Evolutionary conservation across 805 yeast species (phyloP).

Genomic region (Blastobotrys muscicola): DNA sequence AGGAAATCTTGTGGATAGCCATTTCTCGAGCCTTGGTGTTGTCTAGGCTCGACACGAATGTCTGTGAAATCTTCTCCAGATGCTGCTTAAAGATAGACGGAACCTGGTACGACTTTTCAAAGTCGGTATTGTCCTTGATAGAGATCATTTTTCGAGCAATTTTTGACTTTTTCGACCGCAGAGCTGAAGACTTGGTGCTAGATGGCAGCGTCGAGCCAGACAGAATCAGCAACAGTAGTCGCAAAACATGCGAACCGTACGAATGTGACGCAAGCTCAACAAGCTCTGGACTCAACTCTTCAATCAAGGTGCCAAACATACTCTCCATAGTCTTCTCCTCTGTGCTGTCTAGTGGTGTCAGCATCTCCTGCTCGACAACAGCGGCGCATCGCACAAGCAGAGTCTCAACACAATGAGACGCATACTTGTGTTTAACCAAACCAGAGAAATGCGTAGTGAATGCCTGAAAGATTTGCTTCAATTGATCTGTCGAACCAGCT

Average conservation of each 20-base stretch:
- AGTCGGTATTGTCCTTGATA: slow-evolving; percentile 68
- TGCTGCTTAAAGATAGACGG: slow-evolving; percentile 62
- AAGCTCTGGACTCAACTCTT: slow-evolving; percentile 55
- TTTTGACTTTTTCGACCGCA: slow-evolving; percentile 78
- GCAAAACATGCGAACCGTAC: slow-evolving; percentile 81
- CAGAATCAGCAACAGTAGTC: slow-evolving; percentile 59
- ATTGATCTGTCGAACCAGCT: slow-evolving; percentile 51
- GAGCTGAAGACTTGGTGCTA: slow-evolving; percentile 51
- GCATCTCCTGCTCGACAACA: slow-evolving; percentile 61
- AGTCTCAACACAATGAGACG: slow-evolving; percentile 91
- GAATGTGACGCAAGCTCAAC: slow-evolving; percentile 56
- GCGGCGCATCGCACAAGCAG: slow-evolving; percentile 67
- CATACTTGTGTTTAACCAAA: slow-evolving; percentile 75
- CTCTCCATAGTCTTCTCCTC: slow-evolving; percentile 52
- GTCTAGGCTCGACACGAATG: slow-evolving; percentile 29
- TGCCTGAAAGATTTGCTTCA: slow-evolving; percentile 53
- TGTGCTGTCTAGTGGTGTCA: slow-evolving; percentile 28
- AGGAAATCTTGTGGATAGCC: slow-evolving; percentile 70
- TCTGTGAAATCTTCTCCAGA: slow-evolving; percentile 35
- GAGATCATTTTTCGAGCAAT: slow-evolving; percentile 87
- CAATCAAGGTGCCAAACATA: slow-evolving; percentile 52
- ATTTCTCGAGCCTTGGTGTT: slow-evolving; percentile 53
- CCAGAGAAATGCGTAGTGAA: slow-evolving; percentile 70
- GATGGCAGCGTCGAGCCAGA: slow-evolving; percentile 76
- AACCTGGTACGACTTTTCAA: slow-evolving; percentile 53